These are phyloP conservation scores for Talaromyces borbonicus DNA, from an alignment of 495 filamentous ascomycete genomes.

Conservation along the genomic window DNA sequence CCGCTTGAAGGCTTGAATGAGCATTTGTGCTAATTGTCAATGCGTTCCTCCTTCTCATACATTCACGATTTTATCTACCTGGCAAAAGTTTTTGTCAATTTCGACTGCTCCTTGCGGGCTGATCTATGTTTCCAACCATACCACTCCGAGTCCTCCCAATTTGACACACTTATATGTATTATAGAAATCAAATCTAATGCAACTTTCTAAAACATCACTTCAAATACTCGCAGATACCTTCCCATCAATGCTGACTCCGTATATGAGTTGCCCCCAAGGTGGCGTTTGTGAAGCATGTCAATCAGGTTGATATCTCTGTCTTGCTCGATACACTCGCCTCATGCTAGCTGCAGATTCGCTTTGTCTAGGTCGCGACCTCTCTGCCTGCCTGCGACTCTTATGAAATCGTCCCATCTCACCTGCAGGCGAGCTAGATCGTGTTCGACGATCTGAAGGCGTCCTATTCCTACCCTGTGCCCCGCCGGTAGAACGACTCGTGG, in stretches of 20 bases:
- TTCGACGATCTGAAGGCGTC: conserved; percentile 17
- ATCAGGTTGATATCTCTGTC: conserved; percentile 33
- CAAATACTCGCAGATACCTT: too few relatives aligned
- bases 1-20: conserved; percentile 44
- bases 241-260: too few relatives aligned
- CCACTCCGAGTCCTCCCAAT: background rate
- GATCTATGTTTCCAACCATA: background rate
- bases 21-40: too few relatives aligned
- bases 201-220: too few relatives aligned
- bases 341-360: conserved; percentile 14
- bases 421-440: conserved; percentile 10
- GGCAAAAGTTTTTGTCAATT: background rate
- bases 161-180: background rate
- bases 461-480: conserved; percentile 9
- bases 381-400: conserved; percentile 10
- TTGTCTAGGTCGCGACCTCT: conserved; percentile 6
- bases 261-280: too few relatives aligned
- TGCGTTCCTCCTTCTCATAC: background rate
- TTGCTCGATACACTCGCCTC: conserved; percentile 20
- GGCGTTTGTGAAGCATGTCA: conserved; percentile 17
- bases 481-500: background rate
- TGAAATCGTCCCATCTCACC: conserved; percentile 16
- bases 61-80: background rate
- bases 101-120: background rate
- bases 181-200: conserved; percentile 37